Percentiles rank a stretch among this genome's conserved stretches.
phyloP scores from a whole-genome alignment of 768 basidiomycete species.

The Pisolithus microcarpus region DNA sequence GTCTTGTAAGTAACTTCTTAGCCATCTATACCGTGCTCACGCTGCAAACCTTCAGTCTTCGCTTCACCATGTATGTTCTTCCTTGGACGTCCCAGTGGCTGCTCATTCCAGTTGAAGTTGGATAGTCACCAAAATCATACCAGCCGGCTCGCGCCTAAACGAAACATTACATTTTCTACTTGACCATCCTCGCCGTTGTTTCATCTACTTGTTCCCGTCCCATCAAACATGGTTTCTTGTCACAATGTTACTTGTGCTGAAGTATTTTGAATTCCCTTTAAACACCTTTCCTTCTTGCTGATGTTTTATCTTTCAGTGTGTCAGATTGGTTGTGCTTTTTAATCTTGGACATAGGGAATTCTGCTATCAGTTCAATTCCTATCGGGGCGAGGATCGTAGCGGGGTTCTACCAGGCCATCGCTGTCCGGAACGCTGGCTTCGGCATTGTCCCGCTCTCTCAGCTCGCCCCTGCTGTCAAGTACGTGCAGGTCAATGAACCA shows the following conservation, averaged over 20 bases:
- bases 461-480: constrained; percentile 90
- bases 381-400: constrained; percentile 60
- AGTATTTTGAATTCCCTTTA: constrained; percentile 39
- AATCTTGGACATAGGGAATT: constrained; percentile 79
- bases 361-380: constrained; percentile 61
- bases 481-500: constrained; percentile 20
- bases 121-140: constrained; percentile 57
- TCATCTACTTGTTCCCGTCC: constrained; percentile 83
- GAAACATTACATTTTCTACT: constrained; percentile 89
- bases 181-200: constrained; percentile 91
- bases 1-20: constrained; percentile 58
- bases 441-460: constrained; percentile 60
- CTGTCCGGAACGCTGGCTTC: constrained; percentile 87
- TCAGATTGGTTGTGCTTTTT: constrained; percentile 90
- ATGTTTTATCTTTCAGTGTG: constrained; percentile 32
- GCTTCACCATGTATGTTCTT: constrained; percentile 68
- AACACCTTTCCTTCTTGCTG: neutral
- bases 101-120: constrained; percentile 46
- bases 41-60: constrained; percentile 43
- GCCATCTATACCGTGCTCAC: neutral
- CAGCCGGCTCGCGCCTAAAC: constrained; percentile 48
- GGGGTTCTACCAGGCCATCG: constrained; percentile 71
- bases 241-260: constrained; percentile 57
- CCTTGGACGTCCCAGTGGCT: neutral
- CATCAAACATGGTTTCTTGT: constrained; percentile 93